phyloP scores from a whole-genome alignment of 371 early-diverging fungal genomes.

The Mortierella sp. region DNA sequence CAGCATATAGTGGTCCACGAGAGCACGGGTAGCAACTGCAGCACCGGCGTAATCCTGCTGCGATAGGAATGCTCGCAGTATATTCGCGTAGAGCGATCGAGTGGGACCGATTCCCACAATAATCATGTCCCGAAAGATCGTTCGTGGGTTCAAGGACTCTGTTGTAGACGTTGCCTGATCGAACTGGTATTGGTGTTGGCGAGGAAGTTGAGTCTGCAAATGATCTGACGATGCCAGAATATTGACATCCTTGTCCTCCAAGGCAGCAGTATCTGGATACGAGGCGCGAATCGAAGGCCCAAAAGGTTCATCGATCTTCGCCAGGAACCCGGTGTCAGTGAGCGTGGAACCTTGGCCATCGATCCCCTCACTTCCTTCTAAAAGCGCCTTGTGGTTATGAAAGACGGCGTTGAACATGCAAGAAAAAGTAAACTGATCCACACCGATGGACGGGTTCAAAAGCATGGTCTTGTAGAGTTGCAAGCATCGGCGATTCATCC shows the following conservation, averaged over 20 bases:
- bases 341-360: constrained; percentile 16
- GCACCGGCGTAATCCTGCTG: constrained; percentile 39
- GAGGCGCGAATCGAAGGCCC: neutral
- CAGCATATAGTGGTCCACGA: constrained; percentile 32
- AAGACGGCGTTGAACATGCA: constrained; percentile 53
- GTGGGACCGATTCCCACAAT: constrained; percentile 44
- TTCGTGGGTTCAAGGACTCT: constrained; percentile 16
- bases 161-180: constrained; percentile 21
- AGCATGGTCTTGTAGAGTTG: constrained; percentile 41
- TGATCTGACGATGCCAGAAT: neutral
- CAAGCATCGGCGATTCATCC: constrained; percentile 37
- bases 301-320: constrained; percentile 26
- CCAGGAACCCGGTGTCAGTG: constrained; percentile 10
- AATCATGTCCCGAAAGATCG: constrained; percentile 48
- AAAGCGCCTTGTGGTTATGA: constrained; percentile 34
- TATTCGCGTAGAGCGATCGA: constrained; percentile 35
- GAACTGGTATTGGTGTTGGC: constrained; percentile 18
- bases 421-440: constrained; percentile 38
- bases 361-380: constrained; percentile 39
- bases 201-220: neutral
- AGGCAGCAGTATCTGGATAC: constrained; percentile 2
- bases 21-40: constrained; percentile 20
- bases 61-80: constrained; percentile 37
- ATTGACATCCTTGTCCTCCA: constrained; percentile 8
- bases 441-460: constrained; percentile 32